These are phyloP conservation scores for Bathelium albidoporum DNA, from an alignment of 495 filamentous ascomycete genomes.

Conservation along the genomic window DNA sequence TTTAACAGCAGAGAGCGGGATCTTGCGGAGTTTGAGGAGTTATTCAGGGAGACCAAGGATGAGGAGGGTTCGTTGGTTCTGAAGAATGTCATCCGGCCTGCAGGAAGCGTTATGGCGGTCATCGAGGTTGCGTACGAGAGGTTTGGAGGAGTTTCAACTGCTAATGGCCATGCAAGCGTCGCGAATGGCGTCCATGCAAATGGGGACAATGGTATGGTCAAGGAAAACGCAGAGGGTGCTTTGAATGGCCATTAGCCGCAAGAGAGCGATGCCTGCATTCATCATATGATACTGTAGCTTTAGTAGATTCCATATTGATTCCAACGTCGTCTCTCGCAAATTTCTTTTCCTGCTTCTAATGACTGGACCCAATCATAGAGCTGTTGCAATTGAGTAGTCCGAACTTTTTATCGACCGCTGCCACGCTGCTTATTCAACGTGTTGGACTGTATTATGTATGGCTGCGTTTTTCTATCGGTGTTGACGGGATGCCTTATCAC, in stretches of 20 bases:
- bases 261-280: background rate
- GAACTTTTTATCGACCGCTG: background rate
- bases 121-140: background rate
- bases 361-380: background rate
- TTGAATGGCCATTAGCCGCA: background rate
- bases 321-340: background rate
- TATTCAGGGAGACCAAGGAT: slow-evolving; percentile 7
- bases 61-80: background rate
- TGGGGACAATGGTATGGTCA: background rate
- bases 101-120: background rate
- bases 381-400: background rate
- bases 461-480: background rate
- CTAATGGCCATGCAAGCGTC: background rate
- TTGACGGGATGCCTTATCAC: background rate
- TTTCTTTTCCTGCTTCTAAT: background rate
- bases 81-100: background rate
- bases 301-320: background rate
- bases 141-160: background rate
- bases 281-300: background rate
- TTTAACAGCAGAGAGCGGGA: slow-evolving; percentile 10
- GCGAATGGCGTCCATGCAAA: background rate
- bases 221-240: background rate
- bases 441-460: background rate
- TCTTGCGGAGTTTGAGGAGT: slow-evolving; percentile 9
- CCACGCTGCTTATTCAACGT: background rate